Conservation (phyloP, 2,329 filamentous ascomycete genomes). For the Pleomassaria siparia region DNA sequence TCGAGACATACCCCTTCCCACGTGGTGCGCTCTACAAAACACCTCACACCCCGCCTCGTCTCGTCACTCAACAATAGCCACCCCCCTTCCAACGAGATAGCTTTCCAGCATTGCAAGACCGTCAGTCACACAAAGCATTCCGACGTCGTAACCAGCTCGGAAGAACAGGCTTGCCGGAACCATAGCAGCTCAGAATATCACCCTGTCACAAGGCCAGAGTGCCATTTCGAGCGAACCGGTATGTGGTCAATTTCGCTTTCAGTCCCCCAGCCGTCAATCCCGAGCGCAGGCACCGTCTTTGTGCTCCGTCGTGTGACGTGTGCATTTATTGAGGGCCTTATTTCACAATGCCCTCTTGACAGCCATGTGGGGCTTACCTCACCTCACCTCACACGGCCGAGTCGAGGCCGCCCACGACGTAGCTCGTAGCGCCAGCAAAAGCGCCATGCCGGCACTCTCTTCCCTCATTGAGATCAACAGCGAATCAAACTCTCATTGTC, state of each 20-base stretch:
- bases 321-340: not conserved
- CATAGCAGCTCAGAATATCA: not conserved
- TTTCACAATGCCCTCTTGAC: not conserved
- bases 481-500: slow-evolving; percentile 2
- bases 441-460: not conserved
- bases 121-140: not conserved
- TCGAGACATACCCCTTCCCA: not conserved
- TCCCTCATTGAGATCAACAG: slow-evolving; percentile 2
- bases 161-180: not conserved
- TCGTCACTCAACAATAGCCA: not conserved
- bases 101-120: too few relatives aligned
- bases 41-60: not conserved
- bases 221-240: slow-evolving; percentile 1
- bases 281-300: not conserved
- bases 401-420: not conserved
- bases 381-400: not conserved
- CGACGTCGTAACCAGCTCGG: not conserved
- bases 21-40: too few relatives aligned
- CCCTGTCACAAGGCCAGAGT: not conserved
- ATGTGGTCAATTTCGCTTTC: slow-evolving; percentile 2
- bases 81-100: not conserved
- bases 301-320: not conserved
- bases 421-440: not conserved
- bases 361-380: not conserved
- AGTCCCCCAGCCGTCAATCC: not conserved